Evolutionary conservation across 2,329 filamentous ascomycete species (phyloP), one percentile per base, ranked within the genome.

Genomic region (Hypoxylon sp.): DNA sequence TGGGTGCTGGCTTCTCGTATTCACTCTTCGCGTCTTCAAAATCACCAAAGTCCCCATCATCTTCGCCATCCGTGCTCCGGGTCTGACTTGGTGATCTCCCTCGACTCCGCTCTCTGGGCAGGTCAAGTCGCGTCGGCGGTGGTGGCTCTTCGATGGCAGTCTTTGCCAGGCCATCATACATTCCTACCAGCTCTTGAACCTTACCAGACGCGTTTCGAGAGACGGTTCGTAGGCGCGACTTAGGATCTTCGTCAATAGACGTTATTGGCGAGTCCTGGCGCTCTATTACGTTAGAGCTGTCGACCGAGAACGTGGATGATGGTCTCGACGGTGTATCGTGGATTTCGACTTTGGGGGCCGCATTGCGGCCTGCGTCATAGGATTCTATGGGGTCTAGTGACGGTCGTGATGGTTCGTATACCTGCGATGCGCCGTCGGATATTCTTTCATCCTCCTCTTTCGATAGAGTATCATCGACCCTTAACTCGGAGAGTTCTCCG

Each of bases 151-250:
- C 73, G 5, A 67, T 75, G 5, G 56, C 60, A 13, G 74, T 67
- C 62, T 75, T 76, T 23, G 76, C 72, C 19, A 86, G 79, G 2
- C 81, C 82, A 64, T 89, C 84, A 52, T 81, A 86, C 77, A 84
- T 81, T 21, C 80, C 80, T 32, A 86, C 85, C 23, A 87, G 76
- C 51, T 83, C 82, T 59, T 84, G 83, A 2, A 87, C 84, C 67
- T 84, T 86, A 4, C 74, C 72, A 6, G 82, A 83, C 0, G 73
- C 70, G 56, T 82, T 79, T 46, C 77, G 74, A 41, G 69, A 70
- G 14, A 64, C 59, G 1, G 68, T 63, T 2, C 67, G 73, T 19
- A 74, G 69, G 1, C 73, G 75, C 19, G 64, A 63, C 13, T 70
- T 76, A 1, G 75, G 72, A 14, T 81, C 82, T 51, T 83, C 82